phyloP scores from a whole-genome alignment of 306 rosid genomes.

The Fragaria nilgerrensis region DNA sequence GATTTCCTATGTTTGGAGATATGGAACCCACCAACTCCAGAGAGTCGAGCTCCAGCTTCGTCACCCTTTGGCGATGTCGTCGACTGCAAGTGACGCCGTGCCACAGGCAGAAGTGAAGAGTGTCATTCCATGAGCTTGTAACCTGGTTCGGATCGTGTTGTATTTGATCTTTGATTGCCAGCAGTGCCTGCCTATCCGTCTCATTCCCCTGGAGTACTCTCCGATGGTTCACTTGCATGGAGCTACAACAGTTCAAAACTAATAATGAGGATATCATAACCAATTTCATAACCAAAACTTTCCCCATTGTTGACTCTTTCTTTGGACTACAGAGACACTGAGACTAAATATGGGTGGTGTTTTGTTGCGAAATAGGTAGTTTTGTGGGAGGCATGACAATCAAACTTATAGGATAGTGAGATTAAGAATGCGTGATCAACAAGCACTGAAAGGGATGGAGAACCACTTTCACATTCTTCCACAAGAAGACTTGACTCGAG shows the following conservation, averaged over 20 bases:
- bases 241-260: not conserved
- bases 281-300: not conserved
- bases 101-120: not conserved
- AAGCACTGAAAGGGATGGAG: not conserved
- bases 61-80: not conserved
- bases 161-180: not conserved
- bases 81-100: not conserved
- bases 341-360: not conserved
- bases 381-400: not conserved
- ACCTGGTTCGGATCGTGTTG: not conserved
- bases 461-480: not conserved
- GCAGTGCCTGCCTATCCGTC: not conserved
- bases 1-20: constrained; percentile 30
- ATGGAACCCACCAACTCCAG: not conserved
- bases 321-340: not conserved
- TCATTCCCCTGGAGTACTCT: not conserved
- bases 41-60: not conserved
- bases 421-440: not conserved
- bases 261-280: not conserved
- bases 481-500: not conserved
- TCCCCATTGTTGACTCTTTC: not conserved
- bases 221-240: not conserved
- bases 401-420: not conserved
- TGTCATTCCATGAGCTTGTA: not conserved
- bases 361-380: not conserved